Base-by-base conservation (phyloP, 1,139 yeast genomes). In the Geotrichum candidum region DNA sequence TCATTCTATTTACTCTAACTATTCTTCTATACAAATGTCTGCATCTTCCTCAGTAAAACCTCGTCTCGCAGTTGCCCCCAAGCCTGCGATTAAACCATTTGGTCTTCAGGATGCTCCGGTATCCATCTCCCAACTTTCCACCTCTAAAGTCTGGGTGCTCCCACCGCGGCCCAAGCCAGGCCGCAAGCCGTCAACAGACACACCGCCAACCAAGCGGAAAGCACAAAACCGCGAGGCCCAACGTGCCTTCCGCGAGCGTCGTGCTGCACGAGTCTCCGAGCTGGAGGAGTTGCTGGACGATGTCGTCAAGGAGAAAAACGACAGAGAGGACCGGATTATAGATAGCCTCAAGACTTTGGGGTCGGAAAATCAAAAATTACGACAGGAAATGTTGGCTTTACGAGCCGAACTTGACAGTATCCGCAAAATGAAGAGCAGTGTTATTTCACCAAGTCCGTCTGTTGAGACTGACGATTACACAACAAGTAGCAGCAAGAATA, bases 201-300 rank as follows among this genome's bases (percentile, higher is more conserved):
- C 77, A 1, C 78, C 79, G 2, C 76, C 77, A 5, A 63, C 63
- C 1, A 63, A 63, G 51, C 60, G 65, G 3, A 90, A 91, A 74
- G 96, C 96, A 0, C 97, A 92, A 75, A 92, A 92, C 72, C 79
- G 98, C 62, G 97, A 96, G 31, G 97, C 98, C 1, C 98, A 66
- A 66, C 76, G 98, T 61, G 97, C 97, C 0, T 92, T 91, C 75
- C 76, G 96, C 65, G 90, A 90, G 74, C 77, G 95, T 67, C 75
- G 95, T 68, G 96, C 96, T 23, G 85, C 74, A 51, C 73, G 82
- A 59, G 83, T 84, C 3, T 75, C 78, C 11, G 85, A 82, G 64
- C 74, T 85, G 50, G 87, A 84, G 68, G 81, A 74, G 9, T 79
- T 82, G 69, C 75, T 86, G 38, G 76, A 83, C 70, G 87, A 84